Conservation (phyloP, 2,329 filamentous ascomycete species). For the Cladosporium sp. region DNA sequence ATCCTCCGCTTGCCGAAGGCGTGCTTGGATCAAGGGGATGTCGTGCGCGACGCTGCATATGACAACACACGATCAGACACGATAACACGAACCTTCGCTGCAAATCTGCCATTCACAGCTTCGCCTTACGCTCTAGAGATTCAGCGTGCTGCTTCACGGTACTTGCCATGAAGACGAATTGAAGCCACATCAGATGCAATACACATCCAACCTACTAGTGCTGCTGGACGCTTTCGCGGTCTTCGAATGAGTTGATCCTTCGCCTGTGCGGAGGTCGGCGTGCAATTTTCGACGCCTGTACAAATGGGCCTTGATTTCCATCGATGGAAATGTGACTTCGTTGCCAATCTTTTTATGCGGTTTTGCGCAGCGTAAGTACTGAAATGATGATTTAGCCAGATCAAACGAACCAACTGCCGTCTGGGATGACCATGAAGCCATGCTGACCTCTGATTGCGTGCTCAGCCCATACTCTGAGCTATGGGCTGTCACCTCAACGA, state of each 20-base stretch:
- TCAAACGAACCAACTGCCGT: neutral
- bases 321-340: neutral
- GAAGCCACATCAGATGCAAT: too few relatives aligned
- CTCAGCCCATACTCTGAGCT: neutral
- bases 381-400: neutral
- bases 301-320: too few relatives aligned
- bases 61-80: neutral
- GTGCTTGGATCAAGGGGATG: neutral
- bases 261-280: too few relatives aligned
- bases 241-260: too few relatives aligned
- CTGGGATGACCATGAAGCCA: neutral
- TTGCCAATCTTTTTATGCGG: neutral
- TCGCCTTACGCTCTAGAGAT: neutral
- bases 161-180: too few relatives aligned
- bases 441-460: conserved; percentile 4
- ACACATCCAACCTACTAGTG: too few relatives aligned
- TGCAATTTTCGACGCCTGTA: too few relatives aligned
- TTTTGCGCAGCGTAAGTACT: neutral
- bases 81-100: neutral
- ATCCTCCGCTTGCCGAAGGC: neutral
- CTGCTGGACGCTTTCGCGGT: too few relatives aligned
- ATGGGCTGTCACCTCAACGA: neutral
- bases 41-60: conserved; percentile 4
- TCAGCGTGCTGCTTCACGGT: neutral
- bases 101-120: neutral